Evolutionary conservation across 345 rosid genomes (phyloP).

Genomic region (Pelargonium nanum): DNA sequence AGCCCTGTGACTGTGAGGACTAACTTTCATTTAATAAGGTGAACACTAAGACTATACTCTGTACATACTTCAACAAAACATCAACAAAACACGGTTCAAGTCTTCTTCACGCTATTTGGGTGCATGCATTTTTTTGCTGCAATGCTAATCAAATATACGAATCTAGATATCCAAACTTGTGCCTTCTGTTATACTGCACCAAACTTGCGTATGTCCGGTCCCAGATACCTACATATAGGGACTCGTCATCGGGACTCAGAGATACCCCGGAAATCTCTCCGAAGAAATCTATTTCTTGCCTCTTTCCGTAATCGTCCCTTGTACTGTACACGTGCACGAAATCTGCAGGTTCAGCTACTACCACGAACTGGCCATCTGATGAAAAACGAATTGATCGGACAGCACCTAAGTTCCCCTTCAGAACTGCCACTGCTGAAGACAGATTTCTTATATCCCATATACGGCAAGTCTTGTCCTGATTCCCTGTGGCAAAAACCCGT

Average conservation of each 20-base stretch:
- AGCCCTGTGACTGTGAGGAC: no score
- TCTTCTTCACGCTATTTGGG: no score
- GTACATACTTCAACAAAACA: no score
- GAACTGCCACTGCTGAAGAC: slow-evolving; percentile 25
- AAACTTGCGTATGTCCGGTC: slow-evolving; percentile 11
- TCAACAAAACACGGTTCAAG: no score
- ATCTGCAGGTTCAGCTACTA: slow-evolving; percentile 12
- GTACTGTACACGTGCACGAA: slow-evolving; percentile 10
- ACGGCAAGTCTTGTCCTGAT: slow-evolving; percentile 60
- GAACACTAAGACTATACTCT: no score
- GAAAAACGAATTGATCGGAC: slow-evolving; percentile 38
- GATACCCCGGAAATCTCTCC: slow-evolving; percentile 12
- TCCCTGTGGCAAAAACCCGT: slow-evolving; percentile 42
- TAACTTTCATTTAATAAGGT: no score
- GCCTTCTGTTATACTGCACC: slow-evolving; percentile 7
- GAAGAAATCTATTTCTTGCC: slow-evolving; percentile 12
- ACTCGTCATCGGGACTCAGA: slow-evolving; percentile 9
- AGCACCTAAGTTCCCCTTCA: slow-evolving; percentile 59
- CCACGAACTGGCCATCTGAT: slow-evolving; percentile 11
- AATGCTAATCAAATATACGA: no score
- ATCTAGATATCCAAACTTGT: slow-evolving; percentile 5
- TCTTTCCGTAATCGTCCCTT: neutral
- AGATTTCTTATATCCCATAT: slow-evolving; percentile 53
- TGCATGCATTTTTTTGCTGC: no score
- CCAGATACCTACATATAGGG: slow-evolving; percentile 10